Conservation (phyloP, 1,284 basidiomycete species). For the Vanrija sp. region DNA sequence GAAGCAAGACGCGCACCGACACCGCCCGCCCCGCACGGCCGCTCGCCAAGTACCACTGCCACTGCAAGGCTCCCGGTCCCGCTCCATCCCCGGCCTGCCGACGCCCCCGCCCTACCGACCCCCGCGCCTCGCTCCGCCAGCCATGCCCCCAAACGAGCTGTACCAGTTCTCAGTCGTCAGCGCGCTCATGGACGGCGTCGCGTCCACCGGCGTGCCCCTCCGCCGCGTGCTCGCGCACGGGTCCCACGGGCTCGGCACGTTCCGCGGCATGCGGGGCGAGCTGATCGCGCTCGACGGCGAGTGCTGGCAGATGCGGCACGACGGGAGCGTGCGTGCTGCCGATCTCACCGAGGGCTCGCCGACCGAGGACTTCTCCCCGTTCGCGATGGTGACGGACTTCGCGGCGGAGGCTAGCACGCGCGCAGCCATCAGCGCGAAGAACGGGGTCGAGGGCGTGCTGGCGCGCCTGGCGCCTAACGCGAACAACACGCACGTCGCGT, state of each 20-base stretch:
- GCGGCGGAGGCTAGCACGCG: not conserved
- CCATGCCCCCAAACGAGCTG: not conserved
- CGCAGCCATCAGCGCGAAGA: not conserved
- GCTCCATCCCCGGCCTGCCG: no score
- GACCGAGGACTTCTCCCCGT: slow-evolving; percentile 6
- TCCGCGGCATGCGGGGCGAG: not conserved
- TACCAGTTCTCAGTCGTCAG: not conserved
- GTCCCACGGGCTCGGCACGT: not conserved
- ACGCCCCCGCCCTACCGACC: no score
- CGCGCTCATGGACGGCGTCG: not conserved
- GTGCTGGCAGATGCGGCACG: slow-evolving; percentile 8
- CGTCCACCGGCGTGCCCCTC: not conserved
- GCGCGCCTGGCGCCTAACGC: slow-evolving; percentile 2
- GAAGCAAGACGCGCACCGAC: no score
- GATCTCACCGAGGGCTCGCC: not conserved
- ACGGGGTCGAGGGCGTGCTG: slow-evolving; percentile 6
- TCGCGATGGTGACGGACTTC: slow-evolving; percentile 13
- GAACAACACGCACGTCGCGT: slow-evolving; percentile 11
- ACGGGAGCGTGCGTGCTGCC: slow-evolving; percentile 8
- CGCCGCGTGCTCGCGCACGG: not conserved
- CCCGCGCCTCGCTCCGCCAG: no score
- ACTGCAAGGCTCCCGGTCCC: no score
- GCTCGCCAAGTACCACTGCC: no score
- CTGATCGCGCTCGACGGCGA: not conserved
- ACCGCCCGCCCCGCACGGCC: no score